Base-by-base conservation (phyloP, 2,329 filamentous ascomycete species). In the Cercospora beticola region DNA sequence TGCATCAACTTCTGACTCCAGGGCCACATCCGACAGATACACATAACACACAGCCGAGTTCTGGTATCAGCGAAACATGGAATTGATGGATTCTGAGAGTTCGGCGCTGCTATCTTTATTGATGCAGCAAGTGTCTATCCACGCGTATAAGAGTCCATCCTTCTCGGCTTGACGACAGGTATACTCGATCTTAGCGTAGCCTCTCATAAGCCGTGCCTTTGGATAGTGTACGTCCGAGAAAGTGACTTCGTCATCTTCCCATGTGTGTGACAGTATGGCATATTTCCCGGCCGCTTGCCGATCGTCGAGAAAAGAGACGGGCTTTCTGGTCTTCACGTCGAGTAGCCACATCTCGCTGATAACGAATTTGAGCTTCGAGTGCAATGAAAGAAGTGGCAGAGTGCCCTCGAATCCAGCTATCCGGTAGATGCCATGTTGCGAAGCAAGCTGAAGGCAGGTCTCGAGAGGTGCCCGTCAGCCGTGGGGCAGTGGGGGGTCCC, bases 11-110 rank as follows among this genome's bases (percentile, higher is more conserved):
- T 18, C n/a, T 9, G 5, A 36, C n/a, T 43, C n/a, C 43, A 64
- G 21, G 6, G 6, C 6, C 2, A 73, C 66, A 58, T 74, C 73
- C 1, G 62, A 12, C 4, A 74, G 57, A 31, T 72, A 72, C 5
- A 71, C 71, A 49, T 70, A 74, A 52, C 71, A 74, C 23, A 54
- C 62, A 2, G 18, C 59, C 1, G 71, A 64, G 12, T 67, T 43
- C 18, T 59, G 33, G 64, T 76, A 76, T 71, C 71, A 76, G 10
- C 62, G 40, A 28, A 69, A 75, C 73, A 75, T 74, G 6, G 36
- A 40, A 8, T 40, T 40, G 2, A 64, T 64, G 30, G 74, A 69
- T 40, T 68, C 67, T 1, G 71, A 64, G 1, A 75, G 62, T 52
- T 75, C 73, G 10, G 70, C 62, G 36, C 30, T 65, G 52, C 63